phyloP scores from a whole-genome alignment of 202 grass and related monocot species.

The Brachypodium distachyon region DNA sequence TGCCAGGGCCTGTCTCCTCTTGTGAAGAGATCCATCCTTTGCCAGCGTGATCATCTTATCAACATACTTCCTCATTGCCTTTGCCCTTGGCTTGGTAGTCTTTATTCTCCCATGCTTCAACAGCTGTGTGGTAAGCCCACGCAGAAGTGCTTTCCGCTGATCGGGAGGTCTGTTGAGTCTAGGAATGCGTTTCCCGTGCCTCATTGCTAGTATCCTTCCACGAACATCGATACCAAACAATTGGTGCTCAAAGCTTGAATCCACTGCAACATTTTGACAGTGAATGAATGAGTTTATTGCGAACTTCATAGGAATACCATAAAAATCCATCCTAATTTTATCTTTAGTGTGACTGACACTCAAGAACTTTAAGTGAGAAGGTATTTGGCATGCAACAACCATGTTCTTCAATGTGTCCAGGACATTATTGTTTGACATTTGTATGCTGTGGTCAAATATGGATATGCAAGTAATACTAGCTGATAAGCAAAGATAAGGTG shows the following conservation, averaged over 20 bases:
- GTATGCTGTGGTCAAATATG: background rate
- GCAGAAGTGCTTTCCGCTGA: conserved; percentile 72
- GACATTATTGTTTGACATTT: background rate
- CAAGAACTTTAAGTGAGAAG: background rate
- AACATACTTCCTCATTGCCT: conserved; percentile 77
- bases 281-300: background rate
- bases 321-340: background rate
- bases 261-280: conserved; percentile 18
- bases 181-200: conserved; percentile 68
- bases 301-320: background rate
- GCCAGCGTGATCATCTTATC: conserved; percentile 91
- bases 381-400: background rate
- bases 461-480: background rate
- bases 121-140: conserved; percentile 72
- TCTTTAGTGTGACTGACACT: background rate
- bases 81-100: conserved; percentile 74
- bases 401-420: background rate
- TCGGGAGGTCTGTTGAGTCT: conserved; percentile 78
- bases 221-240: conserved; percentile 28
- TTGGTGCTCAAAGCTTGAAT: conserved; percentile 32
- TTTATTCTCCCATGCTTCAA: conserved; percentile 87
- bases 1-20: conserved; percentile 79
- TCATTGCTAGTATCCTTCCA: conserved; percentile 64
- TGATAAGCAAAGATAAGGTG: background rate
- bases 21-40: conserved; percentile 90